Conservation (phyloP, 2,329 filamentous ascomycete genomes). For the Tolypocladium endophyticum region DNA sequence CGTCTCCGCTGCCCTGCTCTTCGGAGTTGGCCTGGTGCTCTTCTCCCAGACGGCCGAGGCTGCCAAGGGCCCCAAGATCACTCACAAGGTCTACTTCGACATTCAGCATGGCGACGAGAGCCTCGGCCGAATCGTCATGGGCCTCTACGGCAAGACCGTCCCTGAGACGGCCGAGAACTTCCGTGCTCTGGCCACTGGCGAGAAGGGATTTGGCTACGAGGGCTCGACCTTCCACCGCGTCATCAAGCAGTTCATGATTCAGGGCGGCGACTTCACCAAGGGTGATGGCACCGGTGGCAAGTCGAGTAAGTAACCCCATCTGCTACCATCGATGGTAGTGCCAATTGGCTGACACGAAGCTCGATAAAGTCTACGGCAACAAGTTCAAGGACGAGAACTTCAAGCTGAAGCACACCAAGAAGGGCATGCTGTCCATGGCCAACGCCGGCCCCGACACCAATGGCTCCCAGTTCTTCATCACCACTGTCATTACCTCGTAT, state of each 20-base stretch:
- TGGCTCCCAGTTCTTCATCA: constrained; percentile 87
- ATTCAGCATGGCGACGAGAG: constrained; percentile 65
- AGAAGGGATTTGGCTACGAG: constrained; percentile 79
- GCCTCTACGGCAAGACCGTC: constrained; percentile 79
- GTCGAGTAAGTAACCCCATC: constrained; percentile 49
- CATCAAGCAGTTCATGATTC: constrained; percentile 87
- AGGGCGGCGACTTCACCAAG: constrained; percentile 80
- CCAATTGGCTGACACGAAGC: constrained; percentile 9
- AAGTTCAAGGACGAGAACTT: constrained; percentile 90
- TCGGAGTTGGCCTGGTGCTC: constrained; percentile 65
- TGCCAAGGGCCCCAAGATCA: constrained; percentile 86
- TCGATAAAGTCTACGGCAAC: constrained; percentile 59
- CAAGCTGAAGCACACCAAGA: constrained; percentile 87
- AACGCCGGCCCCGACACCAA: constrained; percentile 81
- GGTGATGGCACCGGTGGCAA: constrained; percentile 77
- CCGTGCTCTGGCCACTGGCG: constrained; percentile 70
- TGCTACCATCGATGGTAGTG: background rate
- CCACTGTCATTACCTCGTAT: constrained; percentile 67
- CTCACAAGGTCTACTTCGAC: constrained; percentile 88
- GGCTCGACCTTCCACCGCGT: constrained; percentile 80
- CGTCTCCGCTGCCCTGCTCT: constrained; percentile 62
- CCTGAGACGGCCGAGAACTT: constrained; percentile 68
- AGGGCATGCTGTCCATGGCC: constrained; percentile 75
- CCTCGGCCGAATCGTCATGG: constrained; percentile 66
- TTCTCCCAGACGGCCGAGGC: constrained; percentile 66